Base-by-base conservation (phyloP, 1,284 basidiomycete genomes). In the Sanguinoderma infundibulare region DNA sequence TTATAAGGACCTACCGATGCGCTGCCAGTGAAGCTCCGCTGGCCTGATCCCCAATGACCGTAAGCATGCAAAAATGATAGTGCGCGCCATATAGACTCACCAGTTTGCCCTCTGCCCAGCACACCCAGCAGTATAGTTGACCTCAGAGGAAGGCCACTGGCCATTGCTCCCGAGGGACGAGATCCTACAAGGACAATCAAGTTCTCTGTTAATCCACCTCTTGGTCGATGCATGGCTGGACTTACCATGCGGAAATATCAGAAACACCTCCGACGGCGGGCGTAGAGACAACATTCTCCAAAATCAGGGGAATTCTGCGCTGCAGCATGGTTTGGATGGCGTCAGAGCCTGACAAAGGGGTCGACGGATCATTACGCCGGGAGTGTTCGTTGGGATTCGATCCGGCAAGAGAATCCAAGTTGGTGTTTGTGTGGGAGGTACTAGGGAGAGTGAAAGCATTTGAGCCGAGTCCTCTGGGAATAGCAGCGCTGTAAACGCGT, bases 61-160 rank as follows among this genome's bases (percentile, higher is more conserved):
- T 59, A 5, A 62, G 50, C n/a, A 22, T 30, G 15, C 14, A 22
- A 44, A 8, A 22, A n/a, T 22, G 5, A 24, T 36, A 32, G 15
- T 32, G 38, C 10, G 14, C 24, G 53, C 6, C n/a, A n/a, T n/a
- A 32, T 35, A 28, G 20, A 32, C 53, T 17, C 52, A 70, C 88
- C 88, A 90, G 67, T 87, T 89, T 8, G 87, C 86, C 15, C 81
- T 78, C 63, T 78, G 83, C 7, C 85, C 87, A 42, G 67, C 68
- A 67, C 88, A 90, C 3, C 87, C 87, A 7, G 81, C 74, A 0
- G 82, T 79, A 63, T 89, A 89, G 69, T 88, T 75, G 14, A 89
- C 76, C 54, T 85, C 75, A 3, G 75, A 74, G 53, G 76, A 82
- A 0, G 83, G 78, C 86, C 87, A 88, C 67, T 79, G 81, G 9